A percentile compares a stretch with the other conserved stretches of the same genome.
Evolutionary conservation across 139 green algal species (phyloP).

Genomic region (Mychonastes homosphaera): DNA sequence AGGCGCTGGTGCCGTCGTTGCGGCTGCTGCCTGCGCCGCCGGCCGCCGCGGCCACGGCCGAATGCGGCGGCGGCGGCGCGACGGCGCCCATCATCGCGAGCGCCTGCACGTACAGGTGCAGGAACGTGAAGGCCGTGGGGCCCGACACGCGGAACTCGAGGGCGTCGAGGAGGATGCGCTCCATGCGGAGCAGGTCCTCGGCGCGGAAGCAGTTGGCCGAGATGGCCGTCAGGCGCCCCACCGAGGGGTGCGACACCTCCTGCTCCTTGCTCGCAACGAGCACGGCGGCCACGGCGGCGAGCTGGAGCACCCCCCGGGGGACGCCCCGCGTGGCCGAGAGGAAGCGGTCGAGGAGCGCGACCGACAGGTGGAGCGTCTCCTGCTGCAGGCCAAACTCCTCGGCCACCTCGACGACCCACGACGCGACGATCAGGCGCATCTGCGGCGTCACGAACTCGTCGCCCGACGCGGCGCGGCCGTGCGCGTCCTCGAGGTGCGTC

Average conservation of each 20-base stretch:
- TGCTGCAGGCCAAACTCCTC: constrained; percentile 42
- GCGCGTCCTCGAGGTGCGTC: too few relatives aligned
- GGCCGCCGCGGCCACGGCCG: too few relatives aligned
- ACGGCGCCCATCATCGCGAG: constrained; percentile 12
- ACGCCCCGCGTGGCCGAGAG: constrained; percentile 29
- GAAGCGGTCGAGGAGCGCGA: constrained; percentile 42
- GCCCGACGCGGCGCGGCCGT: not conserved
- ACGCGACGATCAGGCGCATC: constrained; percentile 32
- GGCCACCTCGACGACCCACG: constrained; percentile 48
- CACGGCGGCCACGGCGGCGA: constrained; percentile 39
- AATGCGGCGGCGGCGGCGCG: not conserved
- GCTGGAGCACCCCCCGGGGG: constrained; percentile 35
- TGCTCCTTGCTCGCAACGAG: constrained; percentile 49
- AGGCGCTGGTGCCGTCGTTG: too few relatives aligned
- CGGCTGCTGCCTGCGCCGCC: too few relatives aligned
- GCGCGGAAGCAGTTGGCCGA: constrained; percentile 28
- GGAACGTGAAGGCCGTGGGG: constrained; percentile 37
- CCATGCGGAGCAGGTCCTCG: constrained; percentile 38
- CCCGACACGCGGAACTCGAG: constrained; percentile 33
- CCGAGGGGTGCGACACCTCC: constrained; percentile 24
- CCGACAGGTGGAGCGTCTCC: constrained; percentile 42
- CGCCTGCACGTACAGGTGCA: constrained; percentile 29
- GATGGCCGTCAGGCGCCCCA: constrained; percentile 18
- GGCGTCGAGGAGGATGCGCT: constrained; percentile 33
- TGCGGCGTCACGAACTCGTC: constrained; percentile 24